phyloP scores from a whole-genome alignment of 225 moss, liverwort and hornwort genomes.

The Physcomitrellopsis africana region DNA sequence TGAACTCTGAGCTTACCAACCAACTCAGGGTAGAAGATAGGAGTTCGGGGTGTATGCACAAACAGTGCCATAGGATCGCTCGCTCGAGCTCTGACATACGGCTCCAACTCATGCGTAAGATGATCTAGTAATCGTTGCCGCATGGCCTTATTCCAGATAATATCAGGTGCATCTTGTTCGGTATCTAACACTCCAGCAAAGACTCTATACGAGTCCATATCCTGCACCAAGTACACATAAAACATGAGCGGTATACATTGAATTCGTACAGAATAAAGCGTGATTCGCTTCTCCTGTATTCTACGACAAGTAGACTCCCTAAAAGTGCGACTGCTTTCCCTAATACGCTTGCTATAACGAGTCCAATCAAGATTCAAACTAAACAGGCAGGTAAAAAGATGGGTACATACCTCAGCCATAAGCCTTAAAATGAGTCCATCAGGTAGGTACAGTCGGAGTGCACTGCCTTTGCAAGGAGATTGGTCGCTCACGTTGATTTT shows the following conservation, averaged over 20 bases:
- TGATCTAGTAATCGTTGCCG: conserved; percentile 78
- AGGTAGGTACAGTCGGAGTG: conserved; percentile 85
- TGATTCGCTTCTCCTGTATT: neutral
- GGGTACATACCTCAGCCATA: conserved; percentile 75
- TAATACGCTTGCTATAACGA: neutral
- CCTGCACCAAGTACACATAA: conserved; percentile 47
- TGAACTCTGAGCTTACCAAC: conserved; percentile 55
- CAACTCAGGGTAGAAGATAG: conserved; percentile 82
- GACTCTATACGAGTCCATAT: conserved; percentile 58
- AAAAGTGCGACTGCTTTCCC: neutral
- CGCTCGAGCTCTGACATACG: conserved; percentile 89
- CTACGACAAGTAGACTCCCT: neutral
- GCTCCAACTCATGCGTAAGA: conserved; percentile 78
- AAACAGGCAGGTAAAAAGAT: conserved; percentile 6
- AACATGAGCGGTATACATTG: conserved; percentile 12
- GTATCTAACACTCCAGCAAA: conserved; percentile 59
- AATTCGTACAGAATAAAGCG: neutral
- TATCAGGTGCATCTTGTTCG: conserved; percentile 88
- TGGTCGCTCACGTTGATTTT: conserved; percentile 46
- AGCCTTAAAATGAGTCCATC: conserved; percentile 89
- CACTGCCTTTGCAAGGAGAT: conserved; percentile 72
- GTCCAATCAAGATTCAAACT: neutral
- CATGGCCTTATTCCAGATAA: conserved; percentile 90
- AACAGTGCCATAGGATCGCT: conserved; percentile 89
- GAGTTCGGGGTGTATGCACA: conserved; percentile 75